A percentile compares a stretch with the other conserved stretches of the same genome.
phyloP scores from a whole-genome alignment of 495 filamentous ascomycete genomes.

The Thermothielavioides terrestris region DNA sequence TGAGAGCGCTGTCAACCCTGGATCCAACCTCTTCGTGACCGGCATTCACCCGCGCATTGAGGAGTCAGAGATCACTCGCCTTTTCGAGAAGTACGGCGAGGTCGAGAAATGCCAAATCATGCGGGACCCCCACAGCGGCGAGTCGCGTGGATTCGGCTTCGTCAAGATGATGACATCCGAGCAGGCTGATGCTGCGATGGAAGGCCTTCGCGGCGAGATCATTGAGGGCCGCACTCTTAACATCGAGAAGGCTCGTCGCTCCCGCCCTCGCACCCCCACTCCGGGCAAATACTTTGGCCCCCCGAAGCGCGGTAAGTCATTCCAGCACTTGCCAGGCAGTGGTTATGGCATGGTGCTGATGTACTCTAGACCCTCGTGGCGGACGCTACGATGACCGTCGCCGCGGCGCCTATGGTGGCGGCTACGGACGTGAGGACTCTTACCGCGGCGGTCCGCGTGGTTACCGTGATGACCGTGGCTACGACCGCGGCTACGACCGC shows the following conservation, averaged over 20 bases:
- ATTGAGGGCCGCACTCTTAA: conserved; percentile 93
- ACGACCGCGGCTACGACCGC: conserved; percentile 41
- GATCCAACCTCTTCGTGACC: conserved; percentile 98
- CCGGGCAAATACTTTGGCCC: conserved; percentile 99
- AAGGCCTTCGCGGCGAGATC: conserved; percentile 87
- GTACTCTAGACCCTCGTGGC: conserved; percentile 24
- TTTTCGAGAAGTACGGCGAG: conserved; percentile 97
- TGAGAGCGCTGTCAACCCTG: conserved; percentile 76
- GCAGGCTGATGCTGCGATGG: conserved; percentile 92
- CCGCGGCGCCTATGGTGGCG: conserved; percentile 31
- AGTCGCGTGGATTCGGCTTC: conserved; percentile 98
- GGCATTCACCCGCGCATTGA: conserved; percentile 92
- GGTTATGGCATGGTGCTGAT: not conserved
- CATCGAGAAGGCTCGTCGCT: conserved; percentile 97
- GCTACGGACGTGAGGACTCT: conserved; percentile 28
- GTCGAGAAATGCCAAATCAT: conserved; percentile 99
- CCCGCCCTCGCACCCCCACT: conserved; percentile 88
- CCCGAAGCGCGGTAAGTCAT: conserved; percentile 84
- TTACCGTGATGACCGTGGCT: conserved; percentile 40
- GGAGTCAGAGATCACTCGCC: conserved; percentile 81
- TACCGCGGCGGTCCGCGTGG: conserved; percentile 43
- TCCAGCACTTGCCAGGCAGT: too few relatives aligned
- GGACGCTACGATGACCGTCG: conserved; percentile 22
- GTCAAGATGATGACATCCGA: conserved; percentile 96
- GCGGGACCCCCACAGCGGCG: conserved; percentile 94